phyloP scores from a whole-genome alignment of 176 grass and related monocot genomes.

The Aegilops tauschii region DNA sequence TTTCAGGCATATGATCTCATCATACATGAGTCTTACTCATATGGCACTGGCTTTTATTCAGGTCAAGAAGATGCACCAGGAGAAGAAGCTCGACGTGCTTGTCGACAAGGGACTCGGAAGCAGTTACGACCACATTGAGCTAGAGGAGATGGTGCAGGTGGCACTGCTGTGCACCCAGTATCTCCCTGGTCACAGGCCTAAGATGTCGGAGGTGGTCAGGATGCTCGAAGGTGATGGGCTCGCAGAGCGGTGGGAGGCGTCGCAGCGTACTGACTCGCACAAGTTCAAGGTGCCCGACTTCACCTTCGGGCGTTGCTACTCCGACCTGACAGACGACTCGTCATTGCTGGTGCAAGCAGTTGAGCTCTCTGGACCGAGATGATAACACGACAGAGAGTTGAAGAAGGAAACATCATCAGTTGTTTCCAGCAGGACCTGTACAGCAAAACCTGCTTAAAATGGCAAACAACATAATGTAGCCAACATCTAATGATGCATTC shows the following conservation, averaged over 20 bases:
- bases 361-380: constrained; percentile 87
- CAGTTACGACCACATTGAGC: constrained; percentile 67
- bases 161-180: constrained; percentile 83
- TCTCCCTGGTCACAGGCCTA: constrained; percentile 65
- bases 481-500: constrained; percentile 24
- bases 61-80: constrained; percentile 89
- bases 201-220: constrained; percentile 76
- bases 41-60: constrained; percentile 26
- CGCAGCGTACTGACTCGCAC: constrained; percentile 36
- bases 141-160: constrained; percentile 86
- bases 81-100: constrained; percentile 72
- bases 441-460: constrained; percentile 15
- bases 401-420: constrained; percentile 20
- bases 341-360: constrained; percentile 67
- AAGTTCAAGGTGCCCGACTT: constrained; percentile 63
- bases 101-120: constrained; percentile 63
- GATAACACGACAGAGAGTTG: constrained; percentile 23
- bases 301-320: constrained; percentile 52
- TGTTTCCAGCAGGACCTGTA: constrained; percentile 41
- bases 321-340: constrained; percentile 68
- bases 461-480: constrained; percentile 26
- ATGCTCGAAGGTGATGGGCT: constrained; percentile 93
- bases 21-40: constrained; percentile 9
- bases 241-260: constrained; percentile 78
- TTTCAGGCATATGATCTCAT: neutral